phyloP scores from a whole-genome alignment of 306 rosid genomes.

The Quercus agrifolia region DNA sequence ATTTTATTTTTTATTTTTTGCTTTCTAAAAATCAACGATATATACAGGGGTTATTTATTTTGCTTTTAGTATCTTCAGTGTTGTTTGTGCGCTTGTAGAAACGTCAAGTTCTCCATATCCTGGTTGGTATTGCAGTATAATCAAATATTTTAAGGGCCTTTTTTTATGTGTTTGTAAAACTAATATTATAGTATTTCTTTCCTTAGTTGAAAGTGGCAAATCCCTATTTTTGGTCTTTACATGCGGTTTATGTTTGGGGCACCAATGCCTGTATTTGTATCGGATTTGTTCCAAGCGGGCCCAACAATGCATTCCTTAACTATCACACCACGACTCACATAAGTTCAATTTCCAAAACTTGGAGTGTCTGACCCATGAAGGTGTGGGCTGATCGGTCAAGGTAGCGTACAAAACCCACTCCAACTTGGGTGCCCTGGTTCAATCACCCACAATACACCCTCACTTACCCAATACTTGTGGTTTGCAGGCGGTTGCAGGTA shows the following conservation, averaged over 20 bases:
- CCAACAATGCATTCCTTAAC: background rate
- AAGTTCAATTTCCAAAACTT: background rate
- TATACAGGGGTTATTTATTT: background rate
- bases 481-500: too few relatives aligned
- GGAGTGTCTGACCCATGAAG: background rate
- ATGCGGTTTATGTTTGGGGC: background rate
- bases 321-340: background rate
- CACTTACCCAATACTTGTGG: too few relatives aligned
- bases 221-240: background rate
- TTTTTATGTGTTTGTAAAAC: background rate
- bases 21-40: background rate
- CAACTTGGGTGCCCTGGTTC: too few relatives aligned
- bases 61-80: background rate
- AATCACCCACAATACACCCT: too few relatives aligned
- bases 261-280: background rate
- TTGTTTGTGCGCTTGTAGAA: background rate
- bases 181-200: background rate
- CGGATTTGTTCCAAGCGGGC: background rate
- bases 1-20: background rate
- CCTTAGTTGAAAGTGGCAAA: background rate
- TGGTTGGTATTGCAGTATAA: too few relatives aligned
- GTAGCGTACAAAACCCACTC: too few relatives aligned
- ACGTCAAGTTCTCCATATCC: too few relatives aligned
- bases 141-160: background rate
- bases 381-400: too few relatives aligned